Percentiles rank a stretch among this genome's conserved stretches.
These are phyloP conservation scores for Saccharum hybrid DNA, from an alignment of 202 grass and related monocot genomes.

Conservation along the genomic window DNA sequence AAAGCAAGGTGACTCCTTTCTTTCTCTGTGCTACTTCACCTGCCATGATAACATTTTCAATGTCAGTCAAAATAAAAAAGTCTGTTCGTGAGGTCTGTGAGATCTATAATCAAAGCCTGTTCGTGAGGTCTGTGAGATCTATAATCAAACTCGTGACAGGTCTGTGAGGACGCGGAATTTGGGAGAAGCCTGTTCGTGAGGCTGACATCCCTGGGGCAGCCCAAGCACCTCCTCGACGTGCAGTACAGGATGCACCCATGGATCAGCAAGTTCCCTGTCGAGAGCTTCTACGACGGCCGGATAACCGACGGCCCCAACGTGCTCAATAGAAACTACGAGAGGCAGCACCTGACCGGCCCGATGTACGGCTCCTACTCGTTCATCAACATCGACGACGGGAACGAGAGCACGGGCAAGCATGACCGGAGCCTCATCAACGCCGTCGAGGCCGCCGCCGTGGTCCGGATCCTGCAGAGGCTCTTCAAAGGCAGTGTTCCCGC, in stretches of 20 bases:
- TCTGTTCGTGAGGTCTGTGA: no score
- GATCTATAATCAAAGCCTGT: no score
- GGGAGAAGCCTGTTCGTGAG: constrained; percentile 79
- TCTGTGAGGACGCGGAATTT: constrained; percentile 50
- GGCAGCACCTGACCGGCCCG: constrained; percentile 25
- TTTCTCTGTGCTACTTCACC: background rate
- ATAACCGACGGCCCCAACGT: constrained; percentile 69
- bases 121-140: no score
- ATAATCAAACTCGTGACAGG: constrained; percentile 27
- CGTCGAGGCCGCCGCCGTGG: constrained; percentile 58
- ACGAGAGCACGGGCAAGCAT: constrained; percentile 51
- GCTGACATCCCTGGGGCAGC: constrained; percentile 63
- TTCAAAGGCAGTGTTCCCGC: constrained; percentile 40
- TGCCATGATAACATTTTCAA: background rate
- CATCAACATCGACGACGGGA: constrained; percentile 66
- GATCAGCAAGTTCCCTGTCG: constrained; percentile 80
- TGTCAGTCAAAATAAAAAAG: no score
- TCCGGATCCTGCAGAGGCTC: constrained; percentile 58
- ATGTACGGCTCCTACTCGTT: constrained; percentile 81
- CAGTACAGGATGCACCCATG: constrained; percentile 85
- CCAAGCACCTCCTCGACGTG: constrained; percentile 71
- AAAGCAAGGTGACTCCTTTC: constrained; percentile 56
- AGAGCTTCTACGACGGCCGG: constrained; percentile 48
- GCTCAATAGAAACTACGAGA: constrained; percentile 35
- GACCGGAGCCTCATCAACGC: constrained; percentile 58